Evolutionary conservation across 2,329 filamentous ascomycete genomes (phyloP), one percentile per base, ranked within the genome.

Genomic region (Chaetomium sp.): DNA sequence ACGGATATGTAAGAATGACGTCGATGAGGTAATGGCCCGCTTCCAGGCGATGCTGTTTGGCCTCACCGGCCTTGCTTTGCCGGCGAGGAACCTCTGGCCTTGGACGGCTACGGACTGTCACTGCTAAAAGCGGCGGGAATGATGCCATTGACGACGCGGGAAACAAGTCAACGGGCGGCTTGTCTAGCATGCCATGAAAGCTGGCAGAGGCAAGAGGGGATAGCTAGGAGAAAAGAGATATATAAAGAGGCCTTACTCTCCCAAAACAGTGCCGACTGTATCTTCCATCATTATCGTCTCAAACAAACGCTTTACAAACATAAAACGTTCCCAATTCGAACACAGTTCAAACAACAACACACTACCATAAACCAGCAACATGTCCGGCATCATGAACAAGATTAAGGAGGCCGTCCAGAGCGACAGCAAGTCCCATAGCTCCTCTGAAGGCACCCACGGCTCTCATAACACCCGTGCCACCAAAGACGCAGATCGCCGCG

Each of bases 371-470:
- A 68, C 60, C 65, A 72, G 56, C 78, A 85, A 67, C 73, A 87
- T 86, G 84, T 85, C 84, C 75, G 76, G 76, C 70, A 77, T 87
- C 72, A 75, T 85, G 73, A 82, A 86, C 80, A 86, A 86, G 77
- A 80, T 85, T 75, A 86, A 86, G 81, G 83, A 86, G 4, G 82
- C 78, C 67, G 74, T 86, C 65, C 73, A 78, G 71, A 76, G 78
- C 67, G 78, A 82, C 75, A 78, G 81, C 71, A 62, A 72, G 69
- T 47, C 71, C 65, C 68, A 45, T 66, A 68, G 71, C 19, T 66
- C 65, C n/a, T 71, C 77, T 57, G 70, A 72, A 60, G 74, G 74
- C 16, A 67, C 67, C 33, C 65, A 72, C 61, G 79, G 80, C 5
- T 79, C 79, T 6, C 78, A 82, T 70, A 67, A 68, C 65, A 76